Base-by-base conservation (phyloP, 345 rosid species). In the Ceriops decandra region DNA sequence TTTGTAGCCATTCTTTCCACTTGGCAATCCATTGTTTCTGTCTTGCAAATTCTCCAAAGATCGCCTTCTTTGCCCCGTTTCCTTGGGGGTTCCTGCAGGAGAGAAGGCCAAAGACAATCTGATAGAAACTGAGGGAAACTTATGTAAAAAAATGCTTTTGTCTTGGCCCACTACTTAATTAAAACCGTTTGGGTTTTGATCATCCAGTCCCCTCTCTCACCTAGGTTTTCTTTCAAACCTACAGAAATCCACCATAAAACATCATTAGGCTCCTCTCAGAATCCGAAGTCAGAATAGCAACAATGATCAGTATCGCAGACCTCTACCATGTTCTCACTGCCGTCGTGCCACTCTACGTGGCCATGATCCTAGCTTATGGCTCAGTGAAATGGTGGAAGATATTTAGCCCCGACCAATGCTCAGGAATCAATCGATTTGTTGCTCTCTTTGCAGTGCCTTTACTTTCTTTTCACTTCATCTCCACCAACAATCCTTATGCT, bases 311-410 rank as follows among this genome's bases (percentile, higher is more conserved):
- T 27, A 60, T 9, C 13, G 49, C 68, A 5, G 95, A 88, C 82
- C 82, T 88, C 60, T 86, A 88, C 81, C 88, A 88, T 75, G 95
- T 88, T 19, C 82, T 88, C 16, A 85, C 89, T 4, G 89, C 91
- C 17, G 89, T 88, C 51, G 87, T 88, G 42, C 91, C 95, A 10
- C 95, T 88, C 16, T 88, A 88, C 63, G 90, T 88, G 69, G 95
- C 95, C 57, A 88, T 88, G 95, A 73, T 86, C 71, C 60, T 88
- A 49, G 95, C 95, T 5, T 88, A 85, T 62, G 91, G 95, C 32
- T 88, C 95, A 1, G 95, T 88, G 9, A 88, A 86, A 73, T 88
- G 95, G 95, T 88, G 95, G 91, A 86, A 87, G 65, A 88, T 88
- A 79, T 88, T 88, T 74, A 82, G 69, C 77, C 91, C 91, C 13